Base-by-base conservation (phyloP, 2,329 filamentous ascomycete genomes). In the Leptographium procerum region DNA sequence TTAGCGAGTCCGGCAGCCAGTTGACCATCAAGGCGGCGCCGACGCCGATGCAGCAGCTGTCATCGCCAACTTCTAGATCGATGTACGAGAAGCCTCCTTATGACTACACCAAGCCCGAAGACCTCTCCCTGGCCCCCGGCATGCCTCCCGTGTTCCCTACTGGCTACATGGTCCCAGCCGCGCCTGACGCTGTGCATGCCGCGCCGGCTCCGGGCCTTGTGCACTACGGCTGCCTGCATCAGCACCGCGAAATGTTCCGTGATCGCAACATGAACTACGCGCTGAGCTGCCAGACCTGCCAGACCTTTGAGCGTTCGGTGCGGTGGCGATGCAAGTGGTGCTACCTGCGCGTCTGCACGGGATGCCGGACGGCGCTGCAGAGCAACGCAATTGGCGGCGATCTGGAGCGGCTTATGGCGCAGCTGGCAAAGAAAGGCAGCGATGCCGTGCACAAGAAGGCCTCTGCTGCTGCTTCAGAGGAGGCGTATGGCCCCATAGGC, bases 221-320 rank as follows among this genome's bases (percentile, higher is more conserved):
- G 55, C 71, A 77, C 52, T 73, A 73, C 62, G 64, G 69, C 59
- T 84, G 81, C 67, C 72, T 77, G 59, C 73, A 75, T 47, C 66
- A 67, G 4, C 81, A 84, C 65, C 66, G 66, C 52, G 71, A 68
- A 52, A 79, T 83, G 75, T 71, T 76, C 57, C 68, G 72, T 43
- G 73, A 75, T 57, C 69, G 70, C 60, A 83, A 83, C 66, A 68
- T 65, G 52, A 66, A 74, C 64, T 78, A 81, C 64, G 72, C 79
- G 2, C 70, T 83, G 24, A 72, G 77, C 13, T 84, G 81, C 66
- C 77, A 81, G 67, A 72, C 75, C 4, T 84, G 81, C 67, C 72
- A 72, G 56, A 71, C 70, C 59, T 69, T 71, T 55, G 77, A 81
- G 59, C 64, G 66, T 8, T 71, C 74, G 51, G 68, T 74, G 61